A percentile compares a stretch with the other conserved stretches of the same genome.
Conservation (phyloP, 2,329 filamentous ascomycete species). For the Microascus cirrosus region DNA sequence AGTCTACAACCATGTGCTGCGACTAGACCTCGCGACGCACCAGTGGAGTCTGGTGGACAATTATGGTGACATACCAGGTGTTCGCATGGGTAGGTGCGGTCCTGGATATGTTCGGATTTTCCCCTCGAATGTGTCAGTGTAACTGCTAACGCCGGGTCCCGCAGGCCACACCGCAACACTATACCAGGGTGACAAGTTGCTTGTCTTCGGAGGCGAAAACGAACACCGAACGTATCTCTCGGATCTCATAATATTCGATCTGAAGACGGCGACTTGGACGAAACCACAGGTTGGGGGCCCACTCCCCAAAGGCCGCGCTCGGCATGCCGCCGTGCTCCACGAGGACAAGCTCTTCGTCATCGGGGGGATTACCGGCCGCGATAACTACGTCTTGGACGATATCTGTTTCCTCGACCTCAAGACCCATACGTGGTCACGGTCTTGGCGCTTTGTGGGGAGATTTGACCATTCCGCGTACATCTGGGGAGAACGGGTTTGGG, state of each 20-base stretch:
- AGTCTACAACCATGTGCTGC: conserved; percentile 95
- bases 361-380: conserved; percentile 88
- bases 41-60: conserved; percentile 97
- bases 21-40: conserved; percentile 73
- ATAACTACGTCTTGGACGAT: conserved; percentile 87
- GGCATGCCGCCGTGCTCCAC: conserved; percentile 87
- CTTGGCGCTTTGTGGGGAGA: conserved; percentile 88
- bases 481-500: conserved; percentile 86
- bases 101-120: background rate
- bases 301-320: conserved; percentile 77
- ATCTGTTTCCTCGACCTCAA: conserved; percentile 95
- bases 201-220: conserved; percentile 96
- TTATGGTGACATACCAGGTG: conserved; percentile 94
- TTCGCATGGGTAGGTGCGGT: conserved; percentile 70
- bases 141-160: background rate
- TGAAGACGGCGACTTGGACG: conserved; percentile 90
- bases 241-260: conserved; percentile 90
- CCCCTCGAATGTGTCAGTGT: background rate
- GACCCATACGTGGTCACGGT: conserved; percentile 93
- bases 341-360: conserved; percentile 95
- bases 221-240: conserved; percentile 93
- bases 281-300: conserved; percentile 79
- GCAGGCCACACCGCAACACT: conserved; percentile 90
- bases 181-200: conserved; percentile 87
- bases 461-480: conserved; percentile 96